Percentiles rank a stretch among this genome's conserved stretches.
Evolutionary conservation across 176 grass and related monocot species (phyloP).

Genomic region (Aegilops sharonensis): DNA sequence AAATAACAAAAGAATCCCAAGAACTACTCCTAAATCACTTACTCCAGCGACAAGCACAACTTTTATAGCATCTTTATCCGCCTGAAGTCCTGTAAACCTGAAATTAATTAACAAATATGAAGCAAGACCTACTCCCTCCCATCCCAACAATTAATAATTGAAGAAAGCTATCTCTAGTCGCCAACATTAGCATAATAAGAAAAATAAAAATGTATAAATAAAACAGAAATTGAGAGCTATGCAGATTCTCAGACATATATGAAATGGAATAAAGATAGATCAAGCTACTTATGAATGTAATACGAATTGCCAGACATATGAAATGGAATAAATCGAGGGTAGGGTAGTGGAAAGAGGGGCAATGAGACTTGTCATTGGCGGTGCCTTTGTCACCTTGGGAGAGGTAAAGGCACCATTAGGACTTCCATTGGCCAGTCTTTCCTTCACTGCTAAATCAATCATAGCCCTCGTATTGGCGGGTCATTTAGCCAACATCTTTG

Average conservation of each 20-base stretch:
- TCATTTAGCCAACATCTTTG: no score
- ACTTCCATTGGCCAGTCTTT: no score
- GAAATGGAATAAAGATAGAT: not conserved
- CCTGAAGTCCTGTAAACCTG: not conserved
- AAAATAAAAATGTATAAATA: not conserved
- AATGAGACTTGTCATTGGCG: no score
- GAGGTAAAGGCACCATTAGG: no score
- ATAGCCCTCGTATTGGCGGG: no score
- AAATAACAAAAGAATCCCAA: not conserved
- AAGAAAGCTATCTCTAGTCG: not conserved
- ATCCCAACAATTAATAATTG: not conserved
- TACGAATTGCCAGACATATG: no score
- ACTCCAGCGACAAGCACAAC: not conserved
- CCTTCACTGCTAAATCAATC: no score
- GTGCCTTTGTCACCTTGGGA: no score
- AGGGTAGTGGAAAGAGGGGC: no score
- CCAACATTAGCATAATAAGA: not conserved
- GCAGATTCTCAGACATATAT: not conserved
- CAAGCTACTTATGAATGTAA: no score
- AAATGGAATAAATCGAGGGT: no score
- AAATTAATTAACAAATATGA: not conserved
- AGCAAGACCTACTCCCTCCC: slow-evolving; percentile 3
- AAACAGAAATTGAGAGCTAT: not conserved
- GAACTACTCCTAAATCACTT: not conserved
- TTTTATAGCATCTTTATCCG: not conserved